These are phyloP conservation scores for Centella asiatica DNA, from an alignment of 129 eudicot genomes.

Conservation along the genomic window DNA sequence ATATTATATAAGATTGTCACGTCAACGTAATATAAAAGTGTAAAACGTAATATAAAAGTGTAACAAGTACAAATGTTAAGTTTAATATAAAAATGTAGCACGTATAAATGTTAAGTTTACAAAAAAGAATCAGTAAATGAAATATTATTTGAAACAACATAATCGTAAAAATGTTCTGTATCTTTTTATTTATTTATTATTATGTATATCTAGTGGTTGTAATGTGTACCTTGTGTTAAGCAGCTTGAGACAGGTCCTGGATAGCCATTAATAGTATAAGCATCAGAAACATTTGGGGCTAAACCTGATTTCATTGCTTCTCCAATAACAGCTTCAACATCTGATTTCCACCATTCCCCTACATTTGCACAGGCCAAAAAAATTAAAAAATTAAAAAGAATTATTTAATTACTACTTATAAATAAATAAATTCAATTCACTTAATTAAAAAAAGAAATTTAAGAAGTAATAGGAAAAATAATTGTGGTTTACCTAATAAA, in stretches of 20 bases:
- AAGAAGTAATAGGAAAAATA: neutral
- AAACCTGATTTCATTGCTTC: slow-evolving; percentile 3
- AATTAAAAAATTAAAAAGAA: neutral
- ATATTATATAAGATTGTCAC: too few species aligned
- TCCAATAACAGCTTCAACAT: slow-evolving; percentile 4
- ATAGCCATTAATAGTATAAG: slow-evolving; percentile 4
- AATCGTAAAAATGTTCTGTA: too few species aligned
- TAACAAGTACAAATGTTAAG: too few species aligned
- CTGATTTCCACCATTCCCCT: slow-evolving; percentile 9
- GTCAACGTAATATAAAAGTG: too few species aligned
- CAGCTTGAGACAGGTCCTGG: slow-evolving; percentile 3
- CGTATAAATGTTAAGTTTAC: too few species aligned
- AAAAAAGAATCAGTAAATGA: too few species aligned
- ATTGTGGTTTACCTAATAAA: neutral
- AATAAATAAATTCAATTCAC: neutral
- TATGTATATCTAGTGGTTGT: too few species aligned
- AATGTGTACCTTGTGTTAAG: neutral
- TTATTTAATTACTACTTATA: neutral
- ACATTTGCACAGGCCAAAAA: too few species aligned
- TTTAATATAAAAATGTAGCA: too few species aligned
- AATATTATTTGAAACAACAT: too few species aligned
- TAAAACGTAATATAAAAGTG: too few species aligned
- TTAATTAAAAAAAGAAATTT: neutral
- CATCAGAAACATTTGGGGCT: slow-evolving; percentile 7
- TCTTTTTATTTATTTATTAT: too few species aligned